phyloP scores from a whole-genome alignment of 805 yeast species.

The Debaryomyces hansenii region DNA sequence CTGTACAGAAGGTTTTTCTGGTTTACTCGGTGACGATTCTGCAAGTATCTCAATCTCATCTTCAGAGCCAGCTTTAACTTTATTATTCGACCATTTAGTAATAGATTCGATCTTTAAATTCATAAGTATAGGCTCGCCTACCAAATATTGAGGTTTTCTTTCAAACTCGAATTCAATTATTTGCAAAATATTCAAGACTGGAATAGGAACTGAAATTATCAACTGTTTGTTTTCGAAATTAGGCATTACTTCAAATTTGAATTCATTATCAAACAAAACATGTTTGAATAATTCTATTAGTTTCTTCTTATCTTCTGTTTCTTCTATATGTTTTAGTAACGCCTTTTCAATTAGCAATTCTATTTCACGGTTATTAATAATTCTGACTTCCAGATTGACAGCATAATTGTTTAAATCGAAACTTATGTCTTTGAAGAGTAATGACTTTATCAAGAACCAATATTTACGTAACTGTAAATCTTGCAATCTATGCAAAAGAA shows the following conservation, averaged over 20 bases:
- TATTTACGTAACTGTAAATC: constrained; percentile 12
- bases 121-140: constrained; percentile 64
- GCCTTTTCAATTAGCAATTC: constrained; percentile 12
- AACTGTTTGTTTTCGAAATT: constrained; percentile 22
- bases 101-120: constrained; percentile 43
- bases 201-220: constrained; percentile 60
- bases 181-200: constrained; percentile 60
- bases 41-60: constrained; percentile 17
- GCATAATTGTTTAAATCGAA: constrained; percentile 35
- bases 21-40: constrained; percentile 21
- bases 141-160: constrained; percentile 44
- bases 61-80: neutral
- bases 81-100: constrained; percentile 41
- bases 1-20: neutral
- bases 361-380: constrained; percentile 19
- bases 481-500: constrained; percentile 12
- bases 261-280: neutral
- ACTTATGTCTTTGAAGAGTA: constrained; percentile 15
- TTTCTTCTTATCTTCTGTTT: constrained; percentile 5
- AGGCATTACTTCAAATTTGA: neutral
- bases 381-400: constrained; percentile 15
- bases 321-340: constrained; percentile 9
- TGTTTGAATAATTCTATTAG: constrained; percentile 7
- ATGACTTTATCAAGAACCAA: constrained; percentile 22
- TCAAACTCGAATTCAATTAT: constrained; percentile 48